Evolutionary conservation across 108 stramenopile species (phyloP), one percentile per base, ranked within the genome.

Genomic region (Ochromonas danica): DNA sequence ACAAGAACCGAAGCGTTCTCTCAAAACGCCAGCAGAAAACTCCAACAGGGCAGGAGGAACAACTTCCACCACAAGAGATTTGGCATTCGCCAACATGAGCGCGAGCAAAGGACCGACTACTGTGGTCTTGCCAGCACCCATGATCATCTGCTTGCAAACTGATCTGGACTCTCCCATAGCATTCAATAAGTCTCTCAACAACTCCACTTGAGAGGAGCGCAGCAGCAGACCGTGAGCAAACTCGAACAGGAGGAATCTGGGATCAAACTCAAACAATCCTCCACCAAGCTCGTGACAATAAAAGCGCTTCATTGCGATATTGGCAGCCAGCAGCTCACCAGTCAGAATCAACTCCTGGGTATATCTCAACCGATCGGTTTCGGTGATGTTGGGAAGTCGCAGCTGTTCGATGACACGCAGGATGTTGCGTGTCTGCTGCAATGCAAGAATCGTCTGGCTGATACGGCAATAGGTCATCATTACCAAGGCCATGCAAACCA

Each of bases 61-160:
- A 28, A 98, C 97, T 84, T 99, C 96, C 27, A 93, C 90, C 1
- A 94, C 93, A 41, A 99, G 92, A 30, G 93, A 90, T 70, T 94
- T 88, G 1, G 95, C 96, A 63, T 97, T 93, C 0, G 96, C 97
- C 41, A 99, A 93, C 80, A 99, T 94, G 80, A 99, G 87, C 1
- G 96, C 94, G 57, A 98, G 87, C 38, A 98, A 89, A 60, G 99
- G 97, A 3, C 95, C 94, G 33, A 99, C 97, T 42, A 98, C 97
- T n/a, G 97, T 98, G 0, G 99, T 99, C 83, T 99, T 99, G 42
- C 99, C 99, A 1, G 96, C 97, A 33, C 99, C 99, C 99, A 99
- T 99, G 92, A 98, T 98, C 97, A 98, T 98, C 88, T 98, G 97
- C 81, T 97, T 94, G 67, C 96, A 95, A 90, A 94, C 93, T 22